Evolutionary conservation across 169 alveolate genomes (phyloP), one percentile per base, ranked within the genome.

Genomic region (Eimeria necatrix): DNA sequence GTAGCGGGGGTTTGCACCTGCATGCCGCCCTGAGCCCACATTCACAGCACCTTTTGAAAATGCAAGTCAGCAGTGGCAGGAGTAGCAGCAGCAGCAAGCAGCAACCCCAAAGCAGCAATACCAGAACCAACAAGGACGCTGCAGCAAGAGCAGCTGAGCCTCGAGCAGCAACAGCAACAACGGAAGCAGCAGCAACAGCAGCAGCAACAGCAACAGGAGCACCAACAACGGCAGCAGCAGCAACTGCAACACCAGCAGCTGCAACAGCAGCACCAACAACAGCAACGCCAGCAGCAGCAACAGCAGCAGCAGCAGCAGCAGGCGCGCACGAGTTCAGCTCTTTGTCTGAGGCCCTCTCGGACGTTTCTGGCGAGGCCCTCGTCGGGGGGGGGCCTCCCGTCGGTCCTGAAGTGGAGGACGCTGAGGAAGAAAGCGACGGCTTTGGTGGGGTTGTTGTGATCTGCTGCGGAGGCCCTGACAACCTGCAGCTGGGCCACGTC

Each of bases 321-420:
- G 76, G 46, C n/a, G 59, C 91, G n/a, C 16, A 83, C 73, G 78
- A 83, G 91, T 18, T 52, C 56, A 10, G 91, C 91, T 59, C 76
- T 56, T 52, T 83, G 91, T 24, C 56, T 26, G 56, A 83, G 59
- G 26, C 76, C 91, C 56, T 83, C 91, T 24, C 76, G 18, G 48
- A 41, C 49, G 49, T 83, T 74, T 14, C 91, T 83, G 12, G 78
- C 32, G 32, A 52, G 78, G 41, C 76, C 76, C 6, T 83, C 91
- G 10, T 83, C 91, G 16, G 76, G 91, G 5, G 76, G 91, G 78
- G 91, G 73, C 12, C 20, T 59, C 22, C 91, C 91, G 14, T 9
- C 52, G 70, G 74, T 12, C 9, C 76, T 61, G 71, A 68, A 87
- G 53, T 87, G 93, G 3, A 46, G 76, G 12, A 87, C 51, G 22